Base-by-base conservation (phyloP, 2,329 filamentous ascomycete species). In the Fulvia fulva region DNA sequence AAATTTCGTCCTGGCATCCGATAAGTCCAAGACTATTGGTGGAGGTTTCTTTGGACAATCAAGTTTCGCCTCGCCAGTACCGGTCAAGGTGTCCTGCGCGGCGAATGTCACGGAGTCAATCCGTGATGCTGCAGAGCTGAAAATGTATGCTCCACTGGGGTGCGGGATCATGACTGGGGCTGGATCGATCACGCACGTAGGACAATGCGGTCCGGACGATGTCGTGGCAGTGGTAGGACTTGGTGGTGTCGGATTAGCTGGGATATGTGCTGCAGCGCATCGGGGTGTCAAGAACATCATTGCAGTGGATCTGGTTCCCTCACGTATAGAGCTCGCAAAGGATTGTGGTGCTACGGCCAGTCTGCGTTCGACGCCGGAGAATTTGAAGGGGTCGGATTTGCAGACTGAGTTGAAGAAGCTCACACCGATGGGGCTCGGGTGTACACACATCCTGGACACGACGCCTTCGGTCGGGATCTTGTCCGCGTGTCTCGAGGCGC, bases 391-490 rank as follows among this genome's bases (percentile, higher is more conserved):
- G 19, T 23, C 37, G 53, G 22, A 44, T 32, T 9, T 57, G 2
- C 25, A 32, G 25, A 51, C 61, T 4, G 63, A 62, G 22, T 52
- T 65, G 43, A 60, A 60, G n/a, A 55, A 59, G 3, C 34, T 52
- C 59, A 67, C 26, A 45, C 74, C 69, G 0, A 63, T 63, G 1
- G 65, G 63, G 0, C 51, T 73, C 0, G 77, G 78, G 0, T 70
- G 74, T 1, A 77, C 74, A 2, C 70, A 78, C 14, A 73, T 73
- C 25, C 70, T 82, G 34, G 80, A 82, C 53, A 80, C 78, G 0
- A 81, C 77, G 1, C 79, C 76, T 0, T 70, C 74, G 2, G 63
- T 73, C 53, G 58, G 72, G 51, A 56, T 80, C 58, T 56, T 81
- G 2, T 64, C 71, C 1, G 74, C 74, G 14, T 74, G 72, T 6